phyloP scores from a whole-genome alignment of 2,329 filamentous ascomycete species.

The Ophiostoma tasmaniense region DNA sequence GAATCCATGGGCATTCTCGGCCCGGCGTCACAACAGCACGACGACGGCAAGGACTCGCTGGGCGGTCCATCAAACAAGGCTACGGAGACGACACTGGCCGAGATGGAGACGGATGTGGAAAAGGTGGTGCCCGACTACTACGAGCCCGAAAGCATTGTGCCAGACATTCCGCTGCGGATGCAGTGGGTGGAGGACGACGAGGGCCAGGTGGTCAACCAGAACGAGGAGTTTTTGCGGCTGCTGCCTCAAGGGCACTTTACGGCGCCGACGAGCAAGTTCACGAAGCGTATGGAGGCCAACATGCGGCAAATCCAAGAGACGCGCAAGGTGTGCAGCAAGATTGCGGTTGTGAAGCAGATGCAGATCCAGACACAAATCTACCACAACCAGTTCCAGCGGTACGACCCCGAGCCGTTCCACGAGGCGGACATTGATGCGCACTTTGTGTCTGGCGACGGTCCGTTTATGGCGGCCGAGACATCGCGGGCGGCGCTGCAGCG shows the following conservation, averaged over 20 bases:
- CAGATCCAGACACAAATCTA: constrained; percentile 97
- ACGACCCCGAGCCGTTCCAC: constrained; percentile 78
- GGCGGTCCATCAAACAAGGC: constrained; percentile 30
- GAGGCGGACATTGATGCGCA: constrained; percentile 84
- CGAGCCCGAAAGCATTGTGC: constrained; percentile 74
- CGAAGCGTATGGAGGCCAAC: constrained; percentile 78
- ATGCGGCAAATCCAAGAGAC: constrained; percentile 95
- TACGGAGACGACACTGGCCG: constrained; percentile 64
- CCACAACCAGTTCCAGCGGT: constrained; percentile 96
- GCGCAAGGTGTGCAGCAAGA: constrained; percentile 89
- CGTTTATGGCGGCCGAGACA: constrained; percentile 74
- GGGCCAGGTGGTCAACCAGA: constrained; percentile 79
- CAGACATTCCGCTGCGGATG: constrained; percentile 68
- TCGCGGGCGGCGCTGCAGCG: constrained; percentile 80
- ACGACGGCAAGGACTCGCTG: constrained; percentile 24
- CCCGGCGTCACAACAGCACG: constrained; percentile 25
- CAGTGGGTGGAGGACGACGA: constrained; percentile 86
- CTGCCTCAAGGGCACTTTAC: constrained; percentile 68
- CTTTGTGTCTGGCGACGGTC: constrained; percentile 79
- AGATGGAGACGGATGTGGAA: constrained; percentile 85
- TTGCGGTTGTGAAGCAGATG: constrained; percentile 98
- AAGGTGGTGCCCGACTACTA: constrained; percentile 90
- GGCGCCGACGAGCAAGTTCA: constrained; percentile 63
- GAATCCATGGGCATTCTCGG: constrained; percentile 40
- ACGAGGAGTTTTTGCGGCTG: constrained; percentile 73